These are phyloP conservation scores for Boeremia exigua DNA, from an alignment of 2,329 filamentous ascomycete species.

Conservation along the genomic window DNA sequence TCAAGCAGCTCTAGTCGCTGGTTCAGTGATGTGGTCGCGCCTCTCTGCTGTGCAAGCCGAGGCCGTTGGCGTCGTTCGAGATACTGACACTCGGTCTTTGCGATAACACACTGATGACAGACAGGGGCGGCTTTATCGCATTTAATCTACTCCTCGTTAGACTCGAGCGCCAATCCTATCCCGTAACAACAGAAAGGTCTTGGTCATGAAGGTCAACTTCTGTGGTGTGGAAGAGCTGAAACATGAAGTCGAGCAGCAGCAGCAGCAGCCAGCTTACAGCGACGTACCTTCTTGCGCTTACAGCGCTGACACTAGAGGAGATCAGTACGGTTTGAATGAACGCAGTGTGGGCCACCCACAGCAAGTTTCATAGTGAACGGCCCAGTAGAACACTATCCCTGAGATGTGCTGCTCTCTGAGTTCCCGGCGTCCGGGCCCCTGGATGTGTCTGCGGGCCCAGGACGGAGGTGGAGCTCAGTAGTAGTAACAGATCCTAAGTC, in stretches of 20 bases:
- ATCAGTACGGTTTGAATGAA: background rate
- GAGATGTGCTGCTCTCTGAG: background rate
- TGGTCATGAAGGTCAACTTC: background rate
- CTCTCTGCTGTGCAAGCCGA: conserved; percentile 31
- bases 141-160: conserved; percentile 29
- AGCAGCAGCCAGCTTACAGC: background rate
- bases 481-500: background rate
- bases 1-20: conserved; percentile 35
- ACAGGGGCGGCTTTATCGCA: conserved; percentile 33
- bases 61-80: conserved; percentile 35
- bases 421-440: background rate
- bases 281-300: conserved; percentile 21
- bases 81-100: conserved; percentile 35
- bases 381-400: background rate
- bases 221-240: background rate
- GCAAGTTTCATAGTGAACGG: conserved; percentile 20
- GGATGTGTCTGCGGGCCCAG: background rate
- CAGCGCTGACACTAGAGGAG: conserved; percentile 18
- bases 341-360: conserved; percentile 1
- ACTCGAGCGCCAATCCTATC: too few relatives aligned
- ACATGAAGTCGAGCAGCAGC: background rate
- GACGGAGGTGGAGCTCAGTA: background rate
- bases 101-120: conserved; percentile 36
- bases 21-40: conserved; percentile 27
- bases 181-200: background rate